Conservation (phyloP, 495 filamentous ascomycete species). For the Xylaria flabelliformis region DNA sequence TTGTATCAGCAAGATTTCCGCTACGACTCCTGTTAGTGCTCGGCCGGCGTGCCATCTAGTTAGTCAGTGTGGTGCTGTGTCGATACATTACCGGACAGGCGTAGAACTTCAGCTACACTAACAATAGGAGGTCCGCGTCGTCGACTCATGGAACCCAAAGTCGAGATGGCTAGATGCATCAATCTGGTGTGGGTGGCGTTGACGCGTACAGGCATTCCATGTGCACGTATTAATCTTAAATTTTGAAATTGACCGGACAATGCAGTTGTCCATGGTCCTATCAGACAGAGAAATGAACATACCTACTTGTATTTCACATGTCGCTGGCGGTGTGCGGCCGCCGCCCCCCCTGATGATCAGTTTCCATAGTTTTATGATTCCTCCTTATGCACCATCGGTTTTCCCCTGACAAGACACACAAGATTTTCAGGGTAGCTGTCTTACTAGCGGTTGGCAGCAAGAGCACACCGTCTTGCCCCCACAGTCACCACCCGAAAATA, state of each 20-base stretch:
- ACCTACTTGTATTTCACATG: slow-evolving; percentile 2
- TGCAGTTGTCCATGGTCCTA: slow-evolving; percentile 16
- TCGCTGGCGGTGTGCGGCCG: slow-evolving; percentile 21
- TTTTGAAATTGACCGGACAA: slow-evolving; percentile 19
- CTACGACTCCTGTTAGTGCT: slow-evolving; percentile 10
- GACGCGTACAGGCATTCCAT: slow-evolving; percentile 21
- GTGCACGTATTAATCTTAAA: slow-evolving; percentile 25
- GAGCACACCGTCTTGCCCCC: not conserved
- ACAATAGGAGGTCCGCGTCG: not conserved
- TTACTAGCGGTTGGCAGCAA: not conserved
- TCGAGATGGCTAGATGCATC: slow-evolving; percentile 1
- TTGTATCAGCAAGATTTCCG: not conserved
- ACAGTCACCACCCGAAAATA: not conserved
- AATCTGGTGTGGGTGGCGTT: slow-evolving; percentile 9
- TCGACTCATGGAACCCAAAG: slow-evolving; percentile 9
- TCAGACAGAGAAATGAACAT: not conserved
- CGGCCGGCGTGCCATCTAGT: slow-evolving; percentile 8
- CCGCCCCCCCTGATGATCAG: slow-evolving; percentile 23
- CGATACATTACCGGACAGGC: slow-evolving; percentile 1
- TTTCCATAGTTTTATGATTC: slow-evolving; percentile 13
- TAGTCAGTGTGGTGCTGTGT: slow-evolving; percentile 12
- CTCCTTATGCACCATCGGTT: not conserved
- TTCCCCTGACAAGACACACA: slow-evolving; percentile 6
- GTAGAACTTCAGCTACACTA: slow-evolving; percentile 4
- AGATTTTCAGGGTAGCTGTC: not conserved